phyloP scores from a whole-genome alignment of 805 yeast genomes.

The Candida suzukii region DNA sequence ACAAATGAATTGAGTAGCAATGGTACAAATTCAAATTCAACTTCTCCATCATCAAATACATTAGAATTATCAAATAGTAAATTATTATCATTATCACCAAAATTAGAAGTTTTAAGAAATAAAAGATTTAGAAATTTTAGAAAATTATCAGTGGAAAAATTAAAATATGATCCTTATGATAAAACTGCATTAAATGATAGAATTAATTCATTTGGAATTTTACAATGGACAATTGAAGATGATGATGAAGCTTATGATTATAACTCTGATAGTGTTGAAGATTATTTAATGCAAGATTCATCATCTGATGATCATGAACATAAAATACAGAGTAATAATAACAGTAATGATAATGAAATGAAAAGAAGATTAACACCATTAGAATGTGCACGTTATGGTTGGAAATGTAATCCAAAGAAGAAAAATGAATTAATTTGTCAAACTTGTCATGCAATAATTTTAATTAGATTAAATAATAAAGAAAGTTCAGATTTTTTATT shows the following conservation, averaged over 20 bases:
- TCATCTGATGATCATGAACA: too few species aligned
- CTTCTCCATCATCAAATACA: conserved; percentile 6
- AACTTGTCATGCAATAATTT: conserved; percentile 24
- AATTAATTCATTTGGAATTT: conserved; percentile 34
- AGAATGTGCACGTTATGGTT: conserved; percentile 43
- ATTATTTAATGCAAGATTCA: background rate
- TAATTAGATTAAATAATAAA: conserved; percentile 18
- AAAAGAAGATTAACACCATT: conserved; percentile 32
- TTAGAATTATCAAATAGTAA: background rate
- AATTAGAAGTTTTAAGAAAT: background rate
- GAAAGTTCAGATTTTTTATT: conserved; percentile 3
- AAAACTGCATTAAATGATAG: conserved; percentile 29
- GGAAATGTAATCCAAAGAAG: conserved; percentile 35
- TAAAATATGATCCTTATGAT: conserved; percentile 14
- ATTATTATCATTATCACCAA: background rate
- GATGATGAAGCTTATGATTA: background rate
- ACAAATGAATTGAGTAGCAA: background rate
- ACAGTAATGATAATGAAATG: background rate
- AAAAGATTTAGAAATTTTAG: background rate
- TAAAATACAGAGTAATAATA: background rate
- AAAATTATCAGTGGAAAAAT: background rate
- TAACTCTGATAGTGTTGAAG: background rate
- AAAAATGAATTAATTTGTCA: conserved; percentile 27
- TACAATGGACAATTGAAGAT: conserved; percentile 38
- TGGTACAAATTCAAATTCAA: conserved; percentile 3